A percentile compares a stretch with the other conserved stretches of the same genome.
These are phyloP conservation scores for Phytophthora megakarya DNA, from an alignment of 352 stramenopile species.

Conservation along the genomic window DNA sequence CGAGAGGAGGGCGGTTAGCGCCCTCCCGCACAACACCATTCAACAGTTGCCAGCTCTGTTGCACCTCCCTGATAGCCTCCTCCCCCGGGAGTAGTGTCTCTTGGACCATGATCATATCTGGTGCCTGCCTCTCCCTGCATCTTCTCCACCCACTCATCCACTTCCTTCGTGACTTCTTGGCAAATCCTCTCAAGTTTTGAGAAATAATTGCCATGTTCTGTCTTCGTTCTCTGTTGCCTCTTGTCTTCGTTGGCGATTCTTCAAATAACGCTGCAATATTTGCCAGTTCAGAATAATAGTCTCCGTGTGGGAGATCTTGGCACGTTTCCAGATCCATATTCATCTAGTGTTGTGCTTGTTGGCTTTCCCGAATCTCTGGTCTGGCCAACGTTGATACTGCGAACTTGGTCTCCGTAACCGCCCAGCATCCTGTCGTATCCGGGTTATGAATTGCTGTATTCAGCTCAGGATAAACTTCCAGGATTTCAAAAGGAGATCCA, in stretches of 20 bases:
- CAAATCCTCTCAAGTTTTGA: not conserved
- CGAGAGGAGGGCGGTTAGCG: no score
- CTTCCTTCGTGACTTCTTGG: not conserved
- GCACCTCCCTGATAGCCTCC: no score
- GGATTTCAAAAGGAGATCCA: not conserved
- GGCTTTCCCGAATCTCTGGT: no score
- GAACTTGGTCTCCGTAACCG: not conserved
- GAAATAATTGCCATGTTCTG: not conserved
- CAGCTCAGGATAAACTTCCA: not conserved
- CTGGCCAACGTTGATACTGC: not conserved
- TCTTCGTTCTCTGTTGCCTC: not conserved
- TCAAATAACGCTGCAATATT: slow-evolving; percentile 3
- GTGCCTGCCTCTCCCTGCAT: not conserved
- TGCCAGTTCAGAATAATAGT: not conserved
- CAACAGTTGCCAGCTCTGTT: no score
- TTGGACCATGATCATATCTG: not conserved
- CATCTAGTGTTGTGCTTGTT: not conserved
- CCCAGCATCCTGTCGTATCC: not conserved
- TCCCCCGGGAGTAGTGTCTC: no score
- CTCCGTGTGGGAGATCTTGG: not conserved
- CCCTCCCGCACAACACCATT: no score
- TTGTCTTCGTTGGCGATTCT: not conserved
- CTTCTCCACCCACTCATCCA: not conserved
- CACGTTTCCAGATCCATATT: no score
- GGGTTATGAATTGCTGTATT: not conserved